Evolutionary conservation across 2,329 filamentous ascomycete genomes (phyloP).

Genomic region (Colletotrichum kahawae): DNA sequence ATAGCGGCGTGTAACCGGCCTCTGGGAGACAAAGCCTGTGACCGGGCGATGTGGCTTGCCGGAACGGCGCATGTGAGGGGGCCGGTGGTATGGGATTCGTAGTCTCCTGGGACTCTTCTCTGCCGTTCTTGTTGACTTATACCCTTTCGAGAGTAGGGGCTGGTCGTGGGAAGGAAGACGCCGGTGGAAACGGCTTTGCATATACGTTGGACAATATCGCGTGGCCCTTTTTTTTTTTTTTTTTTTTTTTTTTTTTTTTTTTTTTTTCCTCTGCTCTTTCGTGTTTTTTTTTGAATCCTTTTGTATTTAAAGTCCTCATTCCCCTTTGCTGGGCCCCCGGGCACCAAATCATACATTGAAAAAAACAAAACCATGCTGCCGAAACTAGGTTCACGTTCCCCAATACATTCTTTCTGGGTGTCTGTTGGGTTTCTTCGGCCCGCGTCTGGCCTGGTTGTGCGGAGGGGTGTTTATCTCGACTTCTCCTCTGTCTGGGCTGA

Average conservation of each 20-base stretch:
- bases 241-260: no score
- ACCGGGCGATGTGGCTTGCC: background rate
- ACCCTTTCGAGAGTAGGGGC: background rate
- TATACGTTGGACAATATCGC: background rate
- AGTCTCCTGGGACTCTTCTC: background rate
- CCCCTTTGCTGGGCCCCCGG: no score
- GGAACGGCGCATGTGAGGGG: background rate
- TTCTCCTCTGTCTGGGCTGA: no score
- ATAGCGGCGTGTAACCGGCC: background rate
- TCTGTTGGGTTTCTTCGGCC: no score
- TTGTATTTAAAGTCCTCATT: no score
- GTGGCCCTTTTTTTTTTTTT: background rate
- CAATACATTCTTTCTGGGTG: no score
- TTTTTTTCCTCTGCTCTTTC: background rate
- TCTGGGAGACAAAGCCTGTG: background rate
- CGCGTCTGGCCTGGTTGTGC: no score
- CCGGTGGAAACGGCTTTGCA: background rate
- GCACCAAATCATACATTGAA: no score
- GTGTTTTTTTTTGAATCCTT: no score
- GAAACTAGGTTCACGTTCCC: no score
- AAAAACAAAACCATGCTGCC: no score
- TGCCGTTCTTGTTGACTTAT: background rate
- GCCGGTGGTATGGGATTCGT: background rate
- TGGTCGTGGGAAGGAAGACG: background rate
- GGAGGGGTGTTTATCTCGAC: no score